Base-by-base conservation (phyloP, 1,284 basidiomycete genomes). In the Moesziomyces globuligerus region DNA sequence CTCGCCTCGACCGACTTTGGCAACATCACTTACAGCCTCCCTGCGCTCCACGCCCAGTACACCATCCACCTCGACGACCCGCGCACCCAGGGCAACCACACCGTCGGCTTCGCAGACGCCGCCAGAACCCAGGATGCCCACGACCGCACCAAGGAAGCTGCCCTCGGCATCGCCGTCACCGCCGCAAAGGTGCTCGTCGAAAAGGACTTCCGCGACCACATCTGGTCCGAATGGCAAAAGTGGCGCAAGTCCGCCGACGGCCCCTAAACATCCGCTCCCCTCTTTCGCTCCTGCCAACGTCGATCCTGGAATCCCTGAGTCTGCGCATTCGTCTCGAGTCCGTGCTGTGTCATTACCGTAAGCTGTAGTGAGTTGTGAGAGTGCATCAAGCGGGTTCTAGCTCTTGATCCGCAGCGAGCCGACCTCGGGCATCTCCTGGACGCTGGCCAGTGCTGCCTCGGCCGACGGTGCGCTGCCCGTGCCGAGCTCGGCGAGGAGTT, bases 1-100 rank as follows among this genome's bases (percentile, higher is more conserved):
- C 48, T 42, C 3, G 82, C 76, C 2, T 72, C 66, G 2, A 83
- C 80, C 9, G 83, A 84, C 48, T 83, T 83, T 51, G 83, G 80
- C 9, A 75, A 81, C 62, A 78, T 84, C 28, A 81, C 80, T 3
- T 83, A 84, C 60, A 74, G 56, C 3, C 39, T 83, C 15, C 83
- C 83, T 1, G 70, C 65, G 6, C 49, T 83, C 11, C 83, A 83
- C 54, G 81, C 82, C 1, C 60, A 76, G 43, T 84, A 81, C 62
- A 64, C 53, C 15, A 83, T 83, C 46, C 79, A 79, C 17, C 68
- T 79, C 15, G 69, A 69, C 21, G 64, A 79, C 25, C 65, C 58
- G 5, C 52, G 46, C 34, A 79, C 75, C 8, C 58, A 72, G 42
- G 76, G 75, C 1, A 83, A 83, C 54, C 83, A 83, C 53, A 83